Percentiles rank a stretch among this genome's conserved stretches.
Evolutionary conservation across 805 yeast species (phyloP).

Genomic region (Saccharomycopsis sp.): DNA sequence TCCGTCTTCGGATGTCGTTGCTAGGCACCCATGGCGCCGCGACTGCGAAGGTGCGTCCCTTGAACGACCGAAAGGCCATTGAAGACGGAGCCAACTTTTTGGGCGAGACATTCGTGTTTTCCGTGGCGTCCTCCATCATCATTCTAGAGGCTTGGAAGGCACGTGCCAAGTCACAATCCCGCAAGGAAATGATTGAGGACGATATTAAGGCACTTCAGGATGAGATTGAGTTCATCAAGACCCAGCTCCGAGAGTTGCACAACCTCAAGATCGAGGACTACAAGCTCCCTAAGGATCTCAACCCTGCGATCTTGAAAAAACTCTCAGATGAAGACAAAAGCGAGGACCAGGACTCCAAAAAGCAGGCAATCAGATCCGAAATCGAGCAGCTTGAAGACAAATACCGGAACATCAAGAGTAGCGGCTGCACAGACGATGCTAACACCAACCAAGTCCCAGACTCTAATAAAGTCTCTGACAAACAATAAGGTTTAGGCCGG

Average conservation of each 20-base stretch:
- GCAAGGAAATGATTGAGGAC: slow-evolving; percentile 62
- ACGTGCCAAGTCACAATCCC: slow-evolving; percentile 51
- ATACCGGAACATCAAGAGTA: not conserved
- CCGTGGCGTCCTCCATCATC: slow-evolving; percentile 73
- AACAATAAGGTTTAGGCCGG: not conserved
- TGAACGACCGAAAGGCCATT: slow-evolving; percentile 75
- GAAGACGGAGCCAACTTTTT: slow-evolving; percentile 76
- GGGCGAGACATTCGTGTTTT: slow-evolving; percentile 69
- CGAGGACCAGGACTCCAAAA: not conserved
- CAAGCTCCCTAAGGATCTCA: slow-evolving; percentile 39
- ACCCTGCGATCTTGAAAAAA: slow-evolving; percentile 37
- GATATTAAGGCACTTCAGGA: slow-evolving; percentile 65
- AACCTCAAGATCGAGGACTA: slow-evolving; percentile 40
- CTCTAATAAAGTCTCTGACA: not conserved
- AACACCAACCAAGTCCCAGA: not conserved
- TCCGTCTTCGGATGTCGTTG: slow-evolving; percentile 51
- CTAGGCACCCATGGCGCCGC: slow-evolving; percentile 41
- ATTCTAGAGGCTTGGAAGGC: slow-evolving; percentile 66
- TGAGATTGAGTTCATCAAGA: slow-evolving; percentile 54
- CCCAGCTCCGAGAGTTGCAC: slow-evolving; percentile 38
- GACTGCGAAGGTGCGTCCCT: slow-evolving; percentile 51
- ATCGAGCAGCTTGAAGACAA: not conserved
- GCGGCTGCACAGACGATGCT: not conserved
- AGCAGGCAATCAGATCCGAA: not conserved
- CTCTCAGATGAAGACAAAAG: slow-evolving; percentile 1